These are phyloP conservation scores for Trametes gibbosa DNA, from an alignment of 768 basidiomycete genomes.

Conservation along the genomic window DNA sequence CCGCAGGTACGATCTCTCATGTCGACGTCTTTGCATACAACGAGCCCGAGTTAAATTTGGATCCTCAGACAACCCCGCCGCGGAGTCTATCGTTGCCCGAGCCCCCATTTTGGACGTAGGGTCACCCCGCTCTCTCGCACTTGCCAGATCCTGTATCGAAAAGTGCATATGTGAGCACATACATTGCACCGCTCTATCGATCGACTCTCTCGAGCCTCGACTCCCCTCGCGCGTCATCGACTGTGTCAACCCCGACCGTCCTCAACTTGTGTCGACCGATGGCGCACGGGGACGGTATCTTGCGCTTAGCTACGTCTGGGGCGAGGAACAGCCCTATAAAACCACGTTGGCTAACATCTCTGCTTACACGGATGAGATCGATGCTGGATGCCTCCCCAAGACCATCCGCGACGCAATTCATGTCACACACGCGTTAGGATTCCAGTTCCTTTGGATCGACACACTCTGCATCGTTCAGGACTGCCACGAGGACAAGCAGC, in stretches of 20 bases:
- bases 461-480: slow-evolving; percentile 17
- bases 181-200: not conserved
- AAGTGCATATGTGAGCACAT: slow-evolving; percentile 3
- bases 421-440: not conserved
- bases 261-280: not conserved
- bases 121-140: not conserved
- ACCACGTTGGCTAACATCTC: slow-evolving; percentile 3
- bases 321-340: not conserved
- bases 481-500: slow-evolving; percentile 4
- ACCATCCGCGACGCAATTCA: slow-evolving; percentile 12
- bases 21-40: too few relatives aligned
- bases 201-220: not conserved
- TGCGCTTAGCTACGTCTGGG: slow-evolving; percentile 14
- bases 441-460: slow-evolving; percentile 16
- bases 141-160: not conserved
- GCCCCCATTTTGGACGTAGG: not conserved
- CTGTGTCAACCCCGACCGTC: slow-evolving; percentile 3
- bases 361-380: slow-evolving; percentile 1
- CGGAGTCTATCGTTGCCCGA: not conserved
- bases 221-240: slow-evolving; percentile 13
- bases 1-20: not conserved
- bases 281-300: slow-evolving; percentile 1
- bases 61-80: slow-evolving; percentile 7
- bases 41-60: too few relatives aligned
- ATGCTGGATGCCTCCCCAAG: not conserved